Evolutionary conservation across 2,329 filamentous ascomycete species (phyloP).

Genomic region (Fusarium nanum): DNA sequence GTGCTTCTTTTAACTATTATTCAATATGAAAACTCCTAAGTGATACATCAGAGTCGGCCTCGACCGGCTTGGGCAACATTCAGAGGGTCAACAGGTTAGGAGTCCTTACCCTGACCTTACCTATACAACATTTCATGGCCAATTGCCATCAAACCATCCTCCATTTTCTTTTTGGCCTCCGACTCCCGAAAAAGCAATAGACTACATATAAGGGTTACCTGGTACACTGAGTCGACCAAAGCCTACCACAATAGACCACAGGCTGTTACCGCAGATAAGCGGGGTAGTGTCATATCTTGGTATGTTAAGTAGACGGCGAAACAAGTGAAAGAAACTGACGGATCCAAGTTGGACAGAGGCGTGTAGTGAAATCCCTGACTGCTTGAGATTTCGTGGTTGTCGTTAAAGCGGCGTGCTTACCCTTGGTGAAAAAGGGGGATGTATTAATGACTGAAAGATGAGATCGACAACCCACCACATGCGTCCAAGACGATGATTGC

Average conservation of each 20-base stretch:
- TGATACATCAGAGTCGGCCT: constrained; percentile 42
- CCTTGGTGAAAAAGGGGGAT: constrained; percentile 39
- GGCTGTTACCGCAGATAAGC: background rate
- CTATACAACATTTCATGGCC: constrained; percentile 48
- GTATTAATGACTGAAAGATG: constrained; percentile 36
- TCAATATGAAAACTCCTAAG: constrained; percentile 42
- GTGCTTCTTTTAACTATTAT: constrained; percentile 29
- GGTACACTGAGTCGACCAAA: constrained; percentile 33
- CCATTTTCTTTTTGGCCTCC: constrained; percentile 21
- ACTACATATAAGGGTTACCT: constrained; percentile 48
- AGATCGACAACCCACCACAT: constrained; percentile 44
- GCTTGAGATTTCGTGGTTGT: constrained; percentile 17
- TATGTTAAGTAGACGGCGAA: constrained; percentile 17
- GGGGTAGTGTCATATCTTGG: constrained; percentile 8
- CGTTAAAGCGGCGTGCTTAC: constrained; percentile 33
- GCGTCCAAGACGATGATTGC: constrained; percentile 11
- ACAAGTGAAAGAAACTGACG: background rate
- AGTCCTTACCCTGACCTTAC: constrained; percentile 68
- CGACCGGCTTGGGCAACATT: constrained; percentile 33
- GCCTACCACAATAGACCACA: constrained; percentile 13
- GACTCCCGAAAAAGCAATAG: constrained; percentile 44
- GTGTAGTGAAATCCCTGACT: constrained; percentile 2
- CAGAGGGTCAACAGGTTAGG: constrained; percentile 52
- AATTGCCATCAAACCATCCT: constrained; percentile 27
- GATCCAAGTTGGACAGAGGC: background rate